These are phyloP conservation scores for Cercospora sojina DNA, from an alignment of 2,329 filamentous ascomycete species.

Conservation along the genomic window DNA sequence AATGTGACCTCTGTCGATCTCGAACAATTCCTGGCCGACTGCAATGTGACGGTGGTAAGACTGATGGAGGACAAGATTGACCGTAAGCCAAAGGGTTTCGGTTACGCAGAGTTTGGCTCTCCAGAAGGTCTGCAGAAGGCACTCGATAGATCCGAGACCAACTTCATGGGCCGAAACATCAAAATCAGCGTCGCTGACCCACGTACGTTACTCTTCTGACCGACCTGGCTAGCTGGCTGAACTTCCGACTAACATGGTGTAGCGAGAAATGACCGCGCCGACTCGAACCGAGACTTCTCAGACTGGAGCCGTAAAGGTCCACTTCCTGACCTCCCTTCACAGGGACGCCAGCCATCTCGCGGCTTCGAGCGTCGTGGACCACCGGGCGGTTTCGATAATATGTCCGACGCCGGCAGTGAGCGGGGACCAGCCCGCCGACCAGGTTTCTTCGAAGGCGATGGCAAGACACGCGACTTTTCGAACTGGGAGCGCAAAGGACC, in stretches of 20 bases:
- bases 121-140: conserved; percentile 90
- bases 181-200: conserved; percentile 95
- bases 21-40: conserved; percentile 79
- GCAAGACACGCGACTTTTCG: conserved; percentile 74
- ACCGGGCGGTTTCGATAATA: conserved; percentile 33
- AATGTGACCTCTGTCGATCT: conserved; percentile 84
- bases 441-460: conserved; percentile 66
- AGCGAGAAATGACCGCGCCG: conserved; percentile 61
- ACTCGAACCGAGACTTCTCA: conserved; percentile 69
- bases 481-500: conserved; percentile 97
- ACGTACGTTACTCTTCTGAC: conserved; percentile 63
- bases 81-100: conserved; percentile 93
- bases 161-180: conserved; percentile 85
- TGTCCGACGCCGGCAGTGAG: conserved; percentile 56
- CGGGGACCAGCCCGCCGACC: conserved; percentile 60
- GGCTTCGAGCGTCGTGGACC: conserved; percentile 38
- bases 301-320: conserved; percentile 95
- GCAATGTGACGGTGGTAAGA: conserved; percentile 84
- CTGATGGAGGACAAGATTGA: conserved; percentile 96
- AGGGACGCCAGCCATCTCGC: conserved; percentile 46
- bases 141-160: conserved; percentile 74
- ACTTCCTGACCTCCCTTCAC: conserved; percentile 68
- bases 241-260: conserved; percentile 14
- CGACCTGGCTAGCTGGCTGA: neutral
- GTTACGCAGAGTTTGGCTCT: conserved; percentile 90